Evolutionary conservation across 129 eudicot species (phyloP).

Genomic region (sunflower (Helianthus annuus)): DNA sequence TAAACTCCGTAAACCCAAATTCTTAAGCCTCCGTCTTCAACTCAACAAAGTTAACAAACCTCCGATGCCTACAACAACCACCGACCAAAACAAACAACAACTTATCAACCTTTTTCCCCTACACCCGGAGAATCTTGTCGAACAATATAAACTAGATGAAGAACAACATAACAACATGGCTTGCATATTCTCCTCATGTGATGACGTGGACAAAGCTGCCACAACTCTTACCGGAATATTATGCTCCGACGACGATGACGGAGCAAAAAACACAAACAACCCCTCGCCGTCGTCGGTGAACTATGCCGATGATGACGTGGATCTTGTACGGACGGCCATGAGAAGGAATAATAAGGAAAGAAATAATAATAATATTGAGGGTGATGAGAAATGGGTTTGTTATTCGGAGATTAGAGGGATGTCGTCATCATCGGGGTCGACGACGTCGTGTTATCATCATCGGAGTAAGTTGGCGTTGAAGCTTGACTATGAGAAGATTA

Average conservation of each 20-base stretch:
- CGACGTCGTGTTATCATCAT: constrained; percentile 24
- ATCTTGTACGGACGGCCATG: constrained; percentile 77
- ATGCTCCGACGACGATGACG: constrained; percentile 29
- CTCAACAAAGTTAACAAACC: constrained; percentile 26
- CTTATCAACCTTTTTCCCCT: constrained; percentile 63
- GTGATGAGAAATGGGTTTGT: constrained; percentile 70
- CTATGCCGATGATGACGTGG: constrained; percentile 45
- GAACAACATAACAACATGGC: constrained; percentile 48
- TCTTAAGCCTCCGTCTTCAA: constrained; percentile 53
- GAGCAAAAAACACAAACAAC: constrained; percentile 1
- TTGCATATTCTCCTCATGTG: constrained; percentile 49
- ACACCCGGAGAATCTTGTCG: constrained; percentile 59
- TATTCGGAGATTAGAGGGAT: constrained; percentile 47
- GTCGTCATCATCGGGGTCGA: constrained; percentile 32
- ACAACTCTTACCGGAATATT: constrained; percentile 64
- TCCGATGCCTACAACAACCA: constrained; percentile 31
- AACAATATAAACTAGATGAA: constrained; percentile 43
- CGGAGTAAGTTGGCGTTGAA: constrained; percentile 49
- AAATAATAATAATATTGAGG: constrained; percentile 20
- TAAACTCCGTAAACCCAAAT: constrained; percentile 56
- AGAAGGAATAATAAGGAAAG: constrained; percentile 61
- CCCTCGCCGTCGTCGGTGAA: constrained; percentile 59
- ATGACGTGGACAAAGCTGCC: constrained; percentile 55
- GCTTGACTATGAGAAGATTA: constrained; percentile 67
- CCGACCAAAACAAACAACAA: constrained; percentile 14